Evolutionary conservation across 768 basidiomycete species (phyloP).

Genomic region (Podaxis sp.): DNA sequence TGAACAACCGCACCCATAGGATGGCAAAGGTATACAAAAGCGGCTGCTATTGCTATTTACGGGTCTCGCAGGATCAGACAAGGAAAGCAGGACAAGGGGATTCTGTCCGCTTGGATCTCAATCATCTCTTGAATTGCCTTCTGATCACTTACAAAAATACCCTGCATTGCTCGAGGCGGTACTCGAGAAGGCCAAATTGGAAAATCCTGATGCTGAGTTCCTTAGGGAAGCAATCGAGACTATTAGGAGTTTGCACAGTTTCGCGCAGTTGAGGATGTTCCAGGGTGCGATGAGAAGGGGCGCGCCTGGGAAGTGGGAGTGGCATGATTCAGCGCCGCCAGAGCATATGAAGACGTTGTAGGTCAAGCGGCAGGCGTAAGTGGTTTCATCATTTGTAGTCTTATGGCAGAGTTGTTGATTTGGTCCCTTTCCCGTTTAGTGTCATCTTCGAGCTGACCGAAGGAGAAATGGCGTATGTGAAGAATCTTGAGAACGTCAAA

Average conservation of each 20-base stretch:
- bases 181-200: constrained; percentile 73
- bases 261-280: constrained; percentile 85
- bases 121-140: constrained; percentile 71
- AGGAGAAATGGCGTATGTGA: constrained; percentile 94
- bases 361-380: constrained; percentile 40
- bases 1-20: too few species aligned
- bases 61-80: constrained; percentile 39
- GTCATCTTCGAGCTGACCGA: constrained; percentile 95
- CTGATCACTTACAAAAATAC: constrained; percentile 83
- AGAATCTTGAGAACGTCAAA: constrained; percentile 85
- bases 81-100: constrained; percentile 39
- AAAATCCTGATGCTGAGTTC: constrained; percentile 84
- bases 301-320: constrained; percentile 77
- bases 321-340: constrained; percentile 79
- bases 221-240: constrained; percentile 76
- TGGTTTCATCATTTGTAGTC: background rate
- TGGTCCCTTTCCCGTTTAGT: constrained; percentile 33
- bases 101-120: constrained; percentile 56
- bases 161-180: constrained; percentile 87
- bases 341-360: constrained; percentile 62
- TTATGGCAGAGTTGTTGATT: background rate
- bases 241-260: constrained; percentile 77
- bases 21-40: too few species aligned
- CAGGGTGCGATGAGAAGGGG: constrained; percentile 88
- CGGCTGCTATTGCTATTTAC: too few species aligned